A percentile compares a stretch with the other conserved stretches of the same genome.
These are phyloP conservation scores for Ophiostoma triangulosporum DNA, from an alignment of 2,329 filamentous ascomycete genomes.

Conservation along the genomic window DNA sequence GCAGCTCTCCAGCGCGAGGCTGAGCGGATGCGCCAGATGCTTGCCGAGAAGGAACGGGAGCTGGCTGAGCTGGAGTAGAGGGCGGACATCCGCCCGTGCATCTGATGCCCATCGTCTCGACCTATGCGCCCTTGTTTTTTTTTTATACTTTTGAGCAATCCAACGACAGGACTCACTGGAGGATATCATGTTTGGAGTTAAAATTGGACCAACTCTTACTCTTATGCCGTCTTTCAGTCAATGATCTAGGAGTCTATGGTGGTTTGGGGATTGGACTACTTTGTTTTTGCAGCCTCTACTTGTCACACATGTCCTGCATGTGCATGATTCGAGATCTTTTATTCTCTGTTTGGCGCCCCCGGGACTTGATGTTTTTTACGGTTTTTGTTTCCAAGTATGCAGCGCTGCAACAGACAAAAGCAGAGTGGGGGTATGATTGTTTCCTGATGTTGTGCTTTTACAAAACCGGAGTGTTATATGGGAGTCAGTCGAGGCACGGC, in stretches of 20 bases:
- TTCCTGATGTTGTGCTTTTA: too few species aligned
- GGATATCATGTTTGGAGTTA: too few species aligned
- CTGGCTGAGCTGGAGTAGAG: slow-evolving; percentile 33
- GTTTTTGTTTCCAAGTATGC: neutral
- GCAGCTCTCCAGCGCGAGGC: slow-evolving; percentile 58
- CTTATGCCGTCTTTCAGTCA: too few species aligned
- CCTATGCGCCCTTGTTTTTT: too few species aligned
- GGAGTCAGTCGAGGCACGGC: too few species aligned
- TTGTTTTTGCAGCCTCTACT: neutral
- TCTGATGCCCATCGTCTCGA: too few species aligned
- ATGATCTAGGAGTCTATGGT: too few species aligned
- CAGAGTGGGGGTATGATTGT: too few species aligned
- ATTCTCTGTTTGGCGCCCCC: neutral
- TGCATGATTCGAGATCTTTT: neutral
- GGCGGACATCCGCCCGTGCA: too few species aligned
- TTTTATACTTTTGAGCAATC: too few species aligned
- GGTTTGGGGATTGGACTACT: neutral
- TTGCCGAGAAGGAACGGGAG: slow-evolving; percentile 62
- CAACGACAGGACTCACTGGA: too few species aligned
- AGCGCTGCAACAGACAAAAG: neutral
- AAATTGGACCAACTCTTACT: neutral
- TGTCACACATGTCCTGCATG: neutral
- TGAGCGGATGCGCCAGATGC: slow-evolving; percentile 59
- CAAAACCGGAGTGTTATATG: too few species aligned
- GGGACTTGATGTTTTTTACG: neutral